Conservation (phyloP, 176 grass and related monocot species). For the Phragmites australis region DNA sequence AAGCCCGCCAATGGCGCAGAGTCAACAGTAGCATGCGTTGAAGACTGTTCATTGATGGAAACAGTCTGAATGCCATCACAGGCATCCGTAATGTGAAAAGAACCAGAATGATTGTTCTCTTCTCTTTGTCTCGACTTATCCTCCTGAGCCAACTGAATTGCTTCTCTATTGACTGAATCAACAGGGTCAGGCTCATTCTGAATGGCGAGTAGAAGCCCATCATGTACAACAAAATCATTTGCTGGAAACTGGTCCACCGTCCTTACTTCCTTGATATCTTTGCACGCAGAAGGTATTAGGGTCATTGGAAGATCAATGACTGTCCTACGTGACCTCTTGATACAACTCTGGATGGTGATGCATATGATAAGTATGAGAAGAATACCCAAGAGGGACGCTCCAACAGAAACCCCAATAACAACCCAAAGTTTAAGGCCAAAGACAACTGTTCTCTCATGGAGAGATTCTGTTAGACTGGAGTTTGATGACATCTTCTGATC, state of each 20-base stretch:
- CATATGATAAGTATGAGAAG: conserved; percentile 76
- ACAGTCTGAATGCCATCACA: conserved; percentile 50
- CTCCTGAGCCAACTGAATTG: conserved; percentile 49
- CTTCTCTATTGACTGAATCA: conserved; percentile 58
- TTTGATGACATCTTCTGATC: conserved; percentile 68
- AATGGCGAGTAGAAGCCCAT: conserved; percentile 62
- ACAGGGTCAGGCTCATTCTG: conserved; percentile 51
- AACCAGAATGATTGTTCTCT: conserved; percentile 52
- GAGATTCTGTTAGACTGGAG: conserved; percentile 74
- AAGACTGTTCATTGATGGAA: conserved; percentile 45
- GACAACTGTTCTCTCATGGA: conserved; percentile 76
- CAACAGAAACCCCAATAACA: conserved; percentile 83
- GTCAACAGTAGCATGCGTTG: conserved; percentile 32
- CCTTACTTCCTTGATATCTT: conserved; percentile 93
- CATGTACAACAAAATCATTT: conserved; percentile 56
- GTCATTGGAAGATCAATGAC: conserved; percentile 54
- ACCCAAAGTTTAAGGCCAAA: conserved; percentile 94
- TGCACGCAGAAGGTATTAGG: conserved; percentile 72
- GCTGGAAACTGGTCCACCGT: conserved; percentile 53
- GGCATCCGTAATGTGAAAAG: conserved; percentile 41
- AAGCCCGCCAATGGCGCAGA: conserved; percentile 61
- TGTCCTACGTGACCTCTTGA: conserved; percentile 46
- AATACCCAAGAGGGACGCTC: conserved; percentile 68
- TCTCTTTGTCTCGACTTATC: conserved; percentile 54
- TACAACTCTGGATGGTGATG: conserved; percentile 57